Conservation (phyloP, 257 asterid genomes). For the Oldenlandia corymbosa region DNA sequence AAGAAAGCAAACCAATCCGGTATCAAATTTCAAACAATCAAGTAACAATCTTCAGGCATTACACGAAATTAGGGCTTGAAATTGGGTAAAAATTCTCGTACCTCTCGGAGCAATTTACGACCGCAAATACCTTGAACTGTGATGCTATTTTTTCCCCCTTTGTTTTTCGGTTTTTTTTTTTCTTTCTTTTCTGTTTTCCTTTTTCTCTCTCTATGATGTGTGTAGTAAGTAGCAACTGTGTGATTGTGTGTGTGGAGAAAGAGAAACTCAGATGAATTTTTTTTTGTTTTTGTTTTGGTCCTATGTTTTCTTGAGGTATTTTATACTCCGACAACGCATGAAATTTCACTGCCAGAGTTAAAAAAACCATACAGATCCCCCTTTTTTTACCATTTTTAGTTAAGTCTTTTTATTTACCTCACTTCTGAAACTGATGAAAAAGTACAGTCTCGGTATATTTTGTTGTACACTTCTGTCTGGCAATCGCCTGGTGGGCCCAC, state of each 20-base stretch:
- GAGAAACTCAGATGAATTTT: neutral
- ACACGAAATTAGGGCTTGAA: neutral
- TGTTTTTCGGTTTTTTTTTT: neutral
- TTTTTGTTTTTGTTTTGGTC: neutral
- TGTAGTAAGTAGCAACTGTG: neutral
- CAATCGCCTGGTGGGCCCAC: too few relatives aligned
- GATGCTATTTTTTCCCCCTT: neutral
- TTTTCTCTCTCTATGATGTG: too few relatives aligned
- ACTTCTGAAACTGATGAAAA: too few relatives aligned
- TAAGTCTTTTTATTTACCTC: too few relatives aligned
- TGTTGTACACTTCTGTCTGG: too few relatives aligned
- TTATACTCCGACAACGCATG: too few relatives aligned
- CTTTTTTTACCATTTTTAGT: too few relatives aligned
- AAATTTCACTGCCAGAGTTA: too few relatives aligned
- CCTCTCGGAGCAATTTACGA: neutral
- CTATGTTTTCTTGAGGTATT: too few relatives aligned
- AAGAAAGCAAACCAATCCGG: neutral
- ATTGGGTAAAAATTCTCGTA: neutral
- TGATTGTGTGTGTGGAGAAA: neutral
- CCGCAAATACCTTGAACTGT: neutral
- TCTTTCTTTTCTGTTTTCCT: neutral
- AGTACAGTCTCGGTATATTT: too few relatives aligned
- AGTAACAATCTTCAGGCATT: neutral
- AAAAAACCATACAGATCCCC: too few relatives aligned
- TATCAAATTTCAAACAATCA: neutral